Evolutionary conservation across 768 basidiomycete species (phyloP), one percentile per base, ranked within the genome.

Genomic region (Pisolithus marmoratus): DNA sequence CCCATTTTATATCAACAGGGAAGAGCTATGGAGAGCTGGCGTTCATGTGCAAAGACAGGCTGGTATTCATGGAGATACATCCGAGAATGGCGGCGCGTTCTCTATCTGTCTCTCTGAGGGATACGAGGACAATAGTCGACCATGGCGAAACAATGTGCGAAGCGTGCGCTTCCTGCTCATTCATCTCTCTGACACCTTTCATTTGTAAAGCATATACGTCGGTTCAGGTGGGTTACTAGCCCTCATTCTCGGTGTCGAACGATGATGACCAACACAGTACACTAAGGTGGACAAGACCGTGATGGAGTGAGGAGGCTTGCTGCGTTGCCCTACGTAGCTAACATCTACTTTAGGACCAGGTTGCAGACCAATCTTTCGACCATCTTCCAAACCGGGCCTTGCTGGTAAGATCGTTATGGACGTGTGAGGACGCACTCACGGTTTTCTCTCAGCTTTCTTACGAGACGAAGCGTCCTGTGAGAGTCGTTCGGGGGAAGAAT

Each of bases 81-180:
- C 1, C 9, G 56, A 38, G 17, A 46, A 51, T 2, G 61, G 65
- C 8, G 68, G 69, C 2, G 72, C 74, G 8, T 74, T 60, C 48
- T 76, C 75, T 14, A 66, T 76, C 20, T 74, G 74, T 17, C 41
- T 76, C 17, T 72, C 75, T 36, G 65, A 58, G 14, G 72, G 72
- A 7, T 76, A 76, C 38, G 69, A 72, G 42, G 75, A 76, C 56
- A 69, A 76, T 51, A n/a, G n/a, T 45, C 2, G 74, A 76, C 29
- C 1, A 40, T 0, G 74, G 75, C 27, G 65, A 72, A 0, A 64
- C 4, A 7, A 71, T 75, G 74, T 75, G 54, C 4, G 71, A 23
- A 40, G 23, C 2, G n/a, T 17, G 27, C 38, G 11, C 7, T 52
- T 36, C 11, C 22, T 37, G 15, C 15, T n/a, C 19, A 20, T 23